Evolutionary conservation across 2,329 filamentous ascomycete species (phyloP).

Genomic region (Onygena corvina): DNA sequence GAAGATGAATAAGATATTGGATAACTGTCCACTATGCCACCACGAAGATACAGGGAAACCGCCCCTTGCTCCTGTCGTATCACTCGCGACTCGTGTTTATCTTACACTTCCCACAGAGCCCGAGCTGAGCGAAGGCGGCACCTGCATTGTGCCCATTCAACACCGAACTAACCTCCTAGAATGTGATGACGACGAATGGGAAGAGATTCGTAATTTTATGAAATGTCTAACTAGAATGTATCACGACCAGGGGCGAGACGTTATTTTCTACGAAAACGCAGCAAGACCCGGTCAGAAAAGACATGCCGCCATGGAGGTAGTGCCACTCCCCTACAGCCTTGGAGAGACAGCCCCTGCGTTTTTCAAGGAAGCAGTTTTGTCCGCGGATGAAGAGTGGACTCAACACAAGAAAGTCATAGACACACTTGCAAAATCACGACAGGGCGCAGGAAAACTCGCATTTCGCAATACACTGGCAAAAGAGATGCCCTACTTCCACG

Average conservation of each 20-base stretch:
- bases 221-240: conserved; percentile 90
- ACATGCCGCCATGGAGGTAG: conserved; percentile 74
- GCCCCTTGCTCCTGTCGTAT: conserved; percentile 73
- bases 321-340: conserved; percentile 82
- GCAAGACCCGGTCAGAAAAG: conserved; percentile 63
- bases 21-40: conserved; percentile 79
- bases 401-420: conserved; percentile 94
- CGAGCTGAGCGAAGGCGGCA: conserved; percentile 69
- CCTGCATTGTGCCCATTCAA: conserved; percentile 77
- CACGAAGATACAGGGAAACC: conserved; percentile 71
- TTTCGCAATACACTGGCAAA: conserved; percentile 76
- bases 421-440: conserved; percentile 48
- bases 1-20: conserved; percentile 73
- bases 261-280: conserved; percentile 96
- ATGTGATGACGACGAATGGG: conserved; percentile 98
- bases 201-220: conserved; percentile 98
- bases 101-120: conserved; percentile 83
- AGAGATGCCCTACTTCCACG: conserved; percentile 98
- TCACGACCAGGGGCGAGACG: conserved; percentile 79
- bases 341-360: conserved; percentile 87
- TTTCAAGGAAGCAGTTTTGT: conserved; percentile 86
- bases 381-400: conserved; percentile 82
- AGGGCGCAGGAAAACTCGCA: conserved; percentile 62
- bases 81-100: conserved; percentile 73
- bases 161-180: conserved; percentile 87